These are phyloP conservation scores for Globisporangium rhizosaccharum DNA, from an alignment of 352 stramenopile species.

Conservation along the genomic window DNA sequence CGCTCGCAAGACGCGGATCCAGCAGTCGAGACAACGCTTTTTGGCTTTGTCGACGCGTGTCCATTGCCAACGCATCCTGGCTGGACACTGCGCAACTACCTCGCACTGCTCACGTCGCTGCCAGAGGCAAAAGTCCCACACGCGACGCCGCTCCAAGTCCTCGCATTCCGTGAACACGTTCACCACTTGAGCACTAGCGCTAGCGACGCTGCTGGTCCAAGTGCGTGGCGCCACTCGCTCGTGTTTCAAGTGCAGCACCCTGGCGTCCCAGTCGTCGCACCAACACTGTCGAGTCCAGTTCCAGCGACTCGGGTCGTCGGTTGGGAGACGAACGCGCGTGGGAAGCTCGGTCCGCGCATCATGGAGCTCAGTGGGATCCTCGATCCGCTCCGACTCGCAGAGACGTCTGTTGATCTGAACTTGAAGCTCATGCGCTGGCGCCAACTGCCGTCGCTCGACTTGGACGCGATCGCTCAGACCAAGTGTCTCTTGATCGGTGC, in stretches of 20 bases:
- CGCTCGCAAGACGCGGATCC: conserved; percentile 3
- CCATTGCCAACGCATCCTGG: conserved; percentile 66
- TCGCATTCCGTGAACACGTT: conserved; percentile 73
- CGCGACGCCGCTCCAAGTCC: conserved; percentile 30
- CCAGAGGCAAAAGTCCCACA: conserved; percentile 26
- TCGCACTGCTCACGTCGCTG: conserved; percentile 50
- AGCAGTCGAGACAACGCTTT: conserved; percentile 36
- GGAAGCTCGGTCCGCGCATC: conserved; percentile 64
- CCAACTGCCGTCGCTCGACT: conserved; percentile 92
- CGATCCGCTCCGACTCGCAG: conserved; percentile 86
- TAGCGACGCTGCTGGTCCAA: conserved; percentile 23
- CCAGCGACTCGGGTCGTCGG: conserved; percentile 33
- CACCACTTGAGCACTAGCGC: conserved; percentile 28
- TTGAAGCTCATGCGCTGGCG: conserved; percentile 99
- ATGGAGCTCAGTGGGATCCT: conserved; percentile 73
- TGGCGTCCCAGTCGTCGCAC: not conserved
- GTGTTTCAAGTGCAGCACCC: conserved; percentile 47
- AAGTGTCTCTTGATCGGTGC: conserved; percentile 95
- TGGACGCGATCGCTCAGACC: conserved; percentile 85
- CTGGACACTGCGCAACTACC: conserved; percentile 88
- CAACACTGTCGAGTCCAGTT: conserved; percentile 26
- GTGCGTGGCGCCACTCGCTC: conserved; percentile 50
- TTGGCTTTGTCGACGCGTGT: conserved; percentile 88
- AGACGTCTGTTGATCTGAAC: conserved; percentile 97
- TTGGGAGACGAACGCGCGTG: conserved; percentile 72